Base-by-base conservation (phyloP, 805 yeast genomes). In the Kazachstania taianensis region DNA sequence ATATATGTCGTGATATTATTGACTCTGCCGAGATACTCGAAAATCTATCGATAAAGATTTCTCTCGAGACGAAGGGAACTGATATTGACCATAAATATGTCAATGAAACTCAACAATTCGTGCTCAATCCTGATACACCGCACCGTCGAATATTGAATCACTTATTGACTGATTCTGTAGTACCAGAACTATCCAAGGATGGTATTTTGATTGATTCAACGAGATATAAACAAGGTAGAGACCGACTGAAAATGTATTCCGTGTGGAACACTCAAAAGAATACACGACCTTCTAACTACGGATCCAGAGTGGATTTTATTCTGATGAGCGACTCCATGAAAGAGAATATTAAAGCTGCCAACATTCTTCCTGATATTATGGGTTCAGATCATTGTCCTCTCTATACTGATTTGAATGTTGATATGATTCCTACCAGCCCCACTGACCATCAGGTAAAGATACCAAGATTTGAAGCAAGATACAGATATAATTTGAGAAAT, bases 381-480 rank as follows among this genome's bases (percentile, higher is more conserved):
- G 98, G 98, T 0, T 84, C 96, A 0, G 98, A 89, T 55, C 98
- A 89, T 58, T 89, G 97, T 56, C 98, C 98, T 0, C 73, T 85
- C 0, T 85, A 56, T 50, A 68, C 85, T 1, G 96, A 85, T 53
- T 50, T 86, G 9, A 26, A 13, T 4, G 13, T 18, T 13, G 28
- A 18, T 7, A 22, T 22, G 25, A 9, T n/a, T 9, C 25, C 25
- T 9, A n/a, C n/a, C n/a, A 5, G 7, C 23, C 15, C 17, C 20
- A 13, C 14, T 2, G 1, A 8, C 1, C 20, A 42, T 19, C 7
- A 22, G 7, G 22, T 9, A 14, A 39, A 35, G 27, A 33, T 43
- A 5, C 67, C 72, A 12, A 63, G 55, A 41, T 66, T 78, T 43
- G 84, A 78, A 45, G 80, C 82, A 0, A 67, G 59, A 33, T 54